These are phyloP conservation scores for Botrytis tulipae DNA, from an alignment of 2,329 filamentous ascomycete species.

Conservation along the genomic window DNA sequence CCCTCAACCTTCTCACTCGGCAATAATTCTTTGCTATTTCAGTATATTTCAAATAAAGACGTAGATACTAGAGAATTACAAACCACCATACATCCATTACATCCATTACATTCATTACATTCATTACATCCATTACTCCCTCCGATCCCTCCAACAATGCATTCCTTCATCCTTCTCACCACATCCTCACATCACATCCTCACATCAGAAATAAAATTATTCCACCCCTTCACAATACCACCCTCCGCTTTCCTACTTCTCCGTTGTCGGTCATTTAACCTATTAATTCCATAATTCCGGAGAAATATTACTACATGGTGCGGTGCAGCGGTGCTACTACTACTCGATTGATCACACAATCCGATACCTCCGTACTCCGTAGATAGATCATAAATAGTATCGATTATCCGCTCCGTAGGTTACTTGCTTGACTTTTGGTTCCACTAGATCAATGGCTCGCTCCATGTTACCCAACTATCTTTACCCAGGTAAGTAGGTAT, in stretches of 20 bases:
- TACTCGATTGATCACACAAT: neutral
- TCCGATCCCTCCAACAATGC: neutral
- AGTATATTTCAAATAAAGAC: neutral
- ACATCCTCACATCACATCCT: neutral
- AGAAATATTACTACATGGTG: neutral
- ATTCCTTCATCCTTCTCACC: conserved; percentile 8
- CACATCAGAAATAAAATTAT: neutral
- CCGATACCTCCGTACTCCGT: neutral
- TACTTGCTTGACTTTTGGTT: neutral
- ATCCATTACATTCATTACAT: too few species aligned
- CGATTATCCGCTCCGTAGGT: neutral
- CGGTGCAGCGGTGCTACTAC: neutral
- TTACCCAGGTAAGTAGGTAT: neutral
- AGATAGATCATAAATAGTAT: neutral
- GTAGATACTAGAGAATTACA: neutral
- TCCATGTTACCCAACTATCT: neutral
- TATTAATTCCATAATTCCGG: neutral
- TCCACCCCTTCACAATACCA: neutral
- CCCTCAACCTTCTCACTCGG: neutral
- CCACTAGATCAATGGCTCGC: neutral
- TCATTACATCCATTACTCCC: neutral
- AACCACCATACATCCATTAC: too few species aligned
- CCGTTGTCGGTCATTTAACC: neutral
- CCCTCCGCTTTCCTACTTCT: neutral
- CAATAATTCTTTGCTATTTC: neutral